Evolutionary conservation across 345 rosid species (phyloP).

Genomic region (Fremontodendron californicum): DNA sequence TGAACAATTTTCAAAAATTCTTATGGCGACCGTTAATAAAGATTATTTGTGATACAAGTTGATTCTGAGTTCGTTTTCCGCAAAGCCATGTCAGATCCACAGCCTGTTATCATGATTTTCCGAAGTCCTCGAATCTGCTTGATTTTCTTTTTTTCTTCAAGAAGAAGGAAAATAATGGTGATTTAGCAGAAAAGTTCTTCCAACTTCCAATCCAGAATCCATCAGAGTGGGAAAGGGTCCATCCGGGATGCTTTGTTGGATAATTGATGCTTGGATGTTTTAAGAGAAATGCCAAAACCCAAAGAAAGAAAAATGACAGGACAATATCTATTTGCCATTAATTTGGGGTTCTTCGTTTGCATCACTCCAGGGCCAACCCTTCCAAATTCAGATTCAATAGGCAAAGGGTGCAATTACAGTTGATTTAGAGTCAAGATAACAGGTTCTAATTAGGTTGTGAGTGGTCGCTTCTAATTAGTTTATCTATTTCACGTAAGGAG

Average conservation of each 20-base stretch:
- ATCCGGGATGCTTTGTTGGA: background rate
- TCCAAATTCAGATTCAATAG: no score
- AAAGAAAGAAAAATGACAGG: no score
- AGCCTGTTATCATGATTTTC: background rate
- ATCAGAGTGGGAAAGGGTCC: background rate
- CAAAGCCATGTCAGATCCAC: background rate
- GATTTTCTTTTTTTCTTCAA: background rate
- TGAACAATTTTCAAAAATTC: background rate
- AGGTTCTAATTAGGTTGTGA: no score
- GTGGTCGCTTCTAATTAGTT: no score
- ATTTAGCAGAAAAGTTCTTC: background rate
- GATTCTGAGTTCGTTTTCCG: background rate
- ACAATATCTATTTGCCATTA: no score
- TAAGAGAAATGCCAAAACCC: no score
- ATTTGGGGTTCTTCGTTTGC: no score
- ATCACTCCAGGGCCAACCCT: no score
- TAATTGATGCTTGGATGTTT: background rate
- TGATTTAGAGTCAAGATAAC: no score
- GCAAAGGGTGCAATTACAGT: no score
- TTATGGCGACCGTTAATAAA: background rate
- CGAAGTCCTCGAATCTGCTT: background rate
- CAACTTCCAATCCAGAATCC: background rate
- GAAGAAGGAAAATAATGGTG: background rate
- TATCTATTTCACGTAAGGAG: no score
- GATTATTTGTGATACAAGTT: constrained; percentile 1